These are phyloP conservation scores for Penicillium arizonense DNA, from an alignment of 495 filamentous ascomycete species.

Conservation along the genomic window DNA sequence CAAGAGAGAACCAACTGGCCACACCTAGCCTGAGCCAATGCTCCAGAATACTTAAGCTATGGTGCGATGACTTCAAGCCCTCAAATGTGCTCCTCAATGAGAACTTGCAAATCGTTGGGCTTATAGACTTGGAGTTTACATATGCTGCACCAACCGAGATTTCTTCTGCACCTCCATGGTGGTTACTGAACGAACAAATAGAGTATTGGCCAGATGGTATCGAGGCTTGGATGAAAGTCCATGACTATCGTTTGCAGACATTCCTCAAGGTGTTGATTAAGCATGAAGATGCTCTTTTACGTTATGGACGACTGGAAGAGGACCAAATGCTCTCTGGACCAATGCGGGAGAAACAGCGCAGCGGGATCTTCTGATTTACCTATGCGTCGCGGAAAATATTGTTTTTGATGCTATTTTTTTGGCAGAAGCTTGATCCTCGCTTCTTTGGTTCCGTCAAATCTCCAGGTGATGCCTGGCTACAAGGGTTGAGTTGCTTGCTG, in stretches of 20 bases:
- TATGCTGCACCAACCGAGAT: slow-evolving; percentile 15
- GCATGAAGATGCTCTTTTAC: no score
- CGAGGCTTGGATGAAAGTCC: background rate
- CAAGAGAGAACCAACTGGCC: no score
- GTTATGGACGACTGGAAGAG: no score
- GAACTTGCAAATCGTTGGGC: slow-evolving; percentile 1
- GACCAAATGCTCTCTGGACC: background rate
- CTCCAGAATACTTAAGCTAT: slow-evolving; percentile 24
- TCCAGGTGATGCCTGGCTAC: slow-evolving; percentile 4
- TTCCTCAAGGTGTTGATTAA: no score
- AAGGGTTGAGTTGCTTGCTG: slow-evolving; percentile 4
- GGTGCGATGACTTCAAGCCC: slow-evolving; percentile 31
- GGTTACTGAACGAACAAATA: slow-evolving; percentile 10
- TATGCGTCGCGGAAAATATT: no score
- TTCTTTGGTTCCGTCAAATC: slow-evolving; percentile 14
- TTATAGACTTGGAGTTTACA: slow-evolving; percentile 15
- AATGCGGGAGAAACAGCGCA: no score
- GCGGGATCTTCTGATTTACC: no score
- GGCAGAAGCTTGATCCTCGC: slow-evolving; percentile 16
- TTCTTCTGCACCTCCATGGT: slow-evolving; percentile 12
- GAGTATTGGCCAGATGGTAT: slow-evolving; percentile 5
- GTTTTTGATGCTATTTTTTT: slow-evolving; percentile 21
- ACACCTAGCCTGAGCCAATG: slow-evolving; percentile 20
- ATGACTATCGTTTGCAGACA: no score
- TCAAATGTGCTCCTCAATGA: slow-evolving; percentile 26